phyloP scores from a whole-genome alignment of 805 yeast species.

The Yueomyces sp. region DNA sequence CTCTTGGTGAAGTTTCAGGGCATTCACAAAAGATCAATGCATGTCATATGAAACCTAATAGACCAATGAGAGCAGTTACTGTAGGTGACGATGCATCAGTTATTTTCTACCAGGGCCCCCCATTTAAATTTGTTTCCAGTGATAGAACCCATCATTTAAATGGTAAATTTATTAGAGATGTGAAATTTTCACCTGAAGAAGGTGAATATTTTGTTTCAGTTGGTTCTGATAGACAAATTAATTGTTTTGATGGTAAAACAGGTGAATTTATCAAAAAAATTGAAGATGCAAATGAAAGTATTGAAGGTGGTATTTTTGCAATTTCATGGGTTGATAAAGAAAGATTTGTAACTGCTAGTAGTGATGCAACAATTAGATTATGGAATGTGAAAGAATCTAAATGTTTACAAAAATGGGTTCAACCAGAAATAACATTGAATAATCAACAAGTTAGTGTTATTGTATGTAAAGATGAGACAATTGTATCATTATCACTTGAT shows the following conservation, averaged over 20 bases:
- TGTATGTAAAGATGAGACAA: slow-evolving; percentile 39
- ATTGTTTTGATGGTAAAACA: slow-evolving; percentile 72
- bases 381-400: slow-evolving; percentile 41
- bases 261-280: slow-evolving; percentile 57
- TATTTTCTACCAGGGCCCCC: slow-evolving; percentile 85
- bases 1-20: slow-evolving; percentile 94
- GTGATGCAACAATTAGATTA: slow-evolving; percentile 61
- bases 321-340: slow-evolving; percentile 49
- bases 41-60: slow-evolving; percentile 66
- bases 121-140: slow-evolving; percentile 72
- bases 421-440: slow-evolving; percentile 31
- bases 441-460: slow-evolving; percentile 67
- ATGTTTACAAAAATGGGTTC: slow-evolving; percentile 36
- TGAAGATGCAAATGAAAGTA: slow-evolving; percentile 28
- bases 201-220: slow-evolving; percentile 64
- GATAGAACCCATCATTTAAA: slow-evolving; percentile 56
- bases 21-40: slow-evolving; percentile 77
- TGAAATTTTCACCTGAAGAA: slow-evolving; percentile 58
- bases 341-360: slow-evolving; percentile 65
- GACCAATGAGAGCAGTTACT: slow-evolving; percentile 91
- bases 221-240: slow-evolving; percentile 72
- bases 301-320: slow-evolving; percentile 73
- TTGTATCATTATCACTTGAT: slow-evolving; percentile 54
- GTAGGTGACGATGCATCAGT: slow-evolving; percentile 80
- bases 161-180: slow-evolving; percentile 64